phyloP scores from a whole-genome alignment of 441 rosid genomes.

The Bocquillonia castaneifolia region DNA sequence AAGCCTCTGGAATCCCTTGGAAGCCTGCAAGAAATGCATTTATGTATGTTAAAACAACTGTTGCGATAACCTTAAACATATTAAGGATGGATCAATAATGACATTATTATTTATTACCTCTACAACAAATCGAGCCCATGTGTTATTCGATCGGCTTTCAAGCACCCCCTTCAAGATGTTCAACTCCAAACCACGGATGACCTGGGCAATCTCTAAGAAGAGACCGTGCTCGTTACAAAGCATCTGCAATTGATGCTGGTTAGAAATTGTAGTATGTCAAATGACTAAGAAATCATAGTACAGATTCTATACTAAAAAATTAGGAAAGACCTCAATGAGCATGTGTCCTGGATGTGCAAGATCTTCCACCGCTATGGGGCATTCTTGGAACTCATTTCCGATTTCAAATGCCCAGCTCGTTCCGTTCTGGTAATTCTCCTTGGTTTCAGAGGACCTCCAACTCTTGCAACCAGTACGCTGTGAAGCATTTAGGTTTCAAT shows the following conservation, averaged over 20 bases:
- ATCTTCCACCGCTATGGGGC: conserved; percentile 62
- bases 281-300: neutral
- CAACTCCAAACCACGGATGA: conserved; percentile 38
- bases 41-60: neutral
- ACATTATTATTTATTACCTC: conserved; percentile 40
- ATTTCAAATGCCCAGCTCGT: conserved; percentile 47
- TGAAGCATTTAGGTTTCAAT: neutral
- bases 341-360: conserved; percentile 51
- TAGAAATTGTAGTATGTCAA: neutral
- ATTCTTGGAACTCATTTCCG: conserved; percentile 33
- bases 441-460: conserved; percentile 28
- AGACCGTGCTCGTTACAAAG: conserved; percentile 47
- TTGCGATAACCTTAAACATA: neutral
- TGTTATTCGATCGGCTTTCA: conserved; percentile 32
- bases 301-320: no score
- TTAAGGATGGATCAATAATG: neutral
- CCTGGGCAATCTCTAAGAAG: conserved; percentile 58
- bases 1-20: conserved; percentile 51
- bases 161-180: conserved; percentile 49
- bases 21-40: conserved; percentile 32
- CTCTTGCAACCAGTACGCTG: conserved; percentile 35
- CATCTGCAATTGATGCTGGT: conserved; percentile 35
- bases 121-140: conserved; percentile 64
- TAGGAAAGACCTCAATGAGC: conserved; percentile 48
- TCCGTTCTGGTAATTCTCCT: conserved; percentile 24